Evolutionary conservation across 305 asterid species (phyloP), one percentile per base, ranked within the genome.

Genomic region (Petunia hybrid): DNA sequence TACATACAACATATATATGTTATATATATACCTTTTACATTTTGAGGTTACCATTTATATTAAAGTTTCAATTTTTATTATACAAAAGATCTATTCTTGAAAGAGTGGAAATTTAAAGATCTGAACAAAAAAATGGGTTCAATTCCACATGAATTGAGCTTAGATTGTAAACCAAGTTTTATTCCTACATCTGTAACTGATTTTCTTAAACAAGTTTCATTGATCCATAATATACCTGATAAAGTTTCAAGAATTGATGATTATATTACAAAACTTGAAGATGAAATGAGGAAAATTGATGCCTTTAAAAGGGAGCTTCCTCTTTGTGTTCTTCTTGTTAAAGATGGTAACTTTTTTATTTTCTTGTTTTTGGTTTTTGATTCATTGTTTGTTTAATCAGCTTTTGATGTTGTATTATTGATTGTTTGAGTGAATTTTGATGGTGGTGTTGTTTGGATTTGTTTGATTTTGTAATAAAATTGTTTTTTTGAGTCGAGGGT

Each of bases 221-320:
- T 40, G 83, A 83, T 83, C 77, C 84, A 59, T 9, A 64, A 76
- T 86, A 83, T 80, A 35, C 75, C 93, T 3, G 92, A 89, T 79
- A 91, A 81, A 90, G 38, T 90, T 40, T 69, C 48, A 51, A 88
- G 86, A 87, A 88, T 93, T 41, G 91, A 91, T 48, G 92, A 90
- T 79, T 91, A 87, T 84, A 79, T 86, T 10, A 62, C 55, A 35
- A 84, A 85, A 80, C 85, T 94, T 83, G 89, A 90, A 53, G 95
- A 90, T 9, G 98, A 94, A 89, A 88, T 91, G 95, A 90, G 87
- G 89, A 94, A 94, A 89, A 94, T 94, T 84, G 95, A 91, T 38
- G 97, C 89, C 0, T 93, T 94, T 83, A 93, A 91, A 61, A 88
- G 97, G 31, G 97, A 93, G 85, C 97, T 94, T 13, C 98, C 98